A percentile compares a stretch with the other conserved stretches of the same genome.
phyloP scores from a whole-genome alignment of 345 rosid genomes.

The Theobroma cacao region DNA sequence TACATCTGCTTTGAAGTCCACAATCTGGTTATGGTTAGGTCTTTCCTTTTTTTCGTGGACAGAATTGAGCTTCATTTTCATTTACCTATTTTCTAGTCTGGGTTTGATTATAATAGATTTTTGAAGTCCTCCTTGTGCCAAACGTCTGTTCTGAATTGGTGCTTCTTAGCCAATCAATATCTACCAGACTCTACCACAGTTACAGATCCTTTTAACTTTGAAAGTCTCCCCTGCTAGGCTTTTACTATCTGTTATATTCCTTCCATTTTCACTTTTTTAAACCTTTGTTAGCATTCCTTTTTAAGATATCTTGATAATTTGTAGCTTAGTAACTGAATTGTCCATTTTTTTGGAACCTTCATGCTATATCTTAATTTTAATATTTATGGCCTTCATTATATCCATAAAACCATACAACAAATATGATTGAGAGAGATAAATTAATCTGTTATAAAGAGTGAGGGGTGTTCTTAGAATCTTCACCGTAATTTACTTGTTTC shows the following conservation, averaged over 20 bases:
- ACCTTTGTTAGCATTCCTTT: not conserved
- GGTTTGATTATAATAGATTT: not conserved
- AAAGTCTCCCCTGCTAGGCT: not conserved
- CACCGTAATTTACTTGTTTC: not conserved
- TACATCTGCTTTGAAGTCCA: not conserved
- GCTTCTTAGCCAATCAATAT: constrained; percentile 13
- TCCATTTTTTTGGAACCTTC: constrained; percentile 7
- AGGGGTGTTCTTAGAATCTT: constrained; percentile 2
- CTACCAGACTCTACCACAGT: not conserved
- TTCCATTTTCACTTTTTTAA: not conserved
- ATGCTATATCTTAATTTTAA: not conserved
- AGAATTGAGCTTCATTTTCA: not conserved
- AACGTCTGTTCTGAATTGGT: not conserved
- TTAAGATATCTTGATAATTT: not conserved
- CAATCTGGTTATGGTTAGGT: not conserved
- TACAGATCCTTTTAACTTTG: not conserved
- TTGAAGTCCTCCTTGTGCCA: constrained; percentile 1
- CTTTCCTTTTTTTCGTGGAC: not conserved
- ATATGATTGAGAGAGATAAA: not conserved
- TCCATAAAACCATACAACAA: not conserved
- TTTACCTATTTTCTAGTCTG: not conserved
- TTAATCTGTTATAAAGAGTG: not conserved
- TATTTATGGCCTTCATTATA: not conserved
- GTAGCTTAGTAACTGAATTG: not conserved
- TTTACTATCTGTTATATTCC: not conserved